Percentiles rank a stretch among this genome's conserved stretches.
phyloP scores from a whole-genome alignment of 768 basidiomycete genomes.

The Collybiopsis luxurians region DNA sequence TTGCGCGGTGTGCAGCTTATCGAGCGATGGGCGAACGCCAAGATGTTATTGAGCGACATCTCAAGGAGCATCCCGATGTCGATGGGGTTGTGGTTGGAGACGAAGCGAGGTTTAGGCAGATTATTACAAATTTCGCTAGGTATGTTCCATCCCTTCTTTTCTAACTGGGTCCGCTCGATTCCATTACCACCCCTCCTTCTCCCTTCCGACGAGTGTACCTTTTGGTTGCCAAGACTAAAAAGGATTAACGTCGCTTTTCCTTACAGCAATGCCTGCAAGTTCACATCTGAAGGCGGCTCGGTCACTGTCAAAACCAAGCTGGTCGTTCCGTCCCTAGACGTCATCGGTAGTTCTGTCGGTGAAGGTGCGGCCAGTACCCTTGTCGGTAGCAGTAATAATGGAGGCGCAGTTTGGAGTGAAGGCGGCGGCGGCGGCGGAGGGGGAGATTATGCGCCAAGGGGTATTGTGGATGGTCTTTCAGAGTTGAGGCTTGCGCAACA shows the following conservation, averaged over 20 bases:
- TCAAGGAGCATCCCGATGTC: slow-evolving; percentile 27
- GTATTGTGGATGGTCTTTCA: background rate
- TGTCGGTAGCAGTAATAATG: background rate
- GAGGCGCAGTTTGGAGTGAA: no score
- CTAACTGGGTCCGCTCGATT: background rate
- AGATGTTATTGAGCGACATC: slow-evolving; percentile 24
- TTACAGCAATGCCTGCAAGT: slow-evolving; percentile 55
- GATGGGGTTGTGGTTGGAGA: slow-evolving; percentile 63
- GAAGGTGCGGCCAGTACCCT: background rate
- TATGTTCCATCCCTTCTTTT: background rate
- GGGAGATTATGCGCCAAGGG: no score
- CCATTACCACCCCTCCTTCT: background rate
- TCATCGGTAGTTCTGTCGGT: background rate
- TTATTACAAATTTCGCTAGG: slow-evolving; percentile 70
- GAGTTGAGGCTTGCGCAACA: background rate
- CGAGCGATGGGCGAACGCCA: slow-evolving; percentile 38
- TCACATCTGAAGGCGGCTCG: slow-evolving; percentile 55
- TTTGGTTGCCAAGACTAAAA: no score
- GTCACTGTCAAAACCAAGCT: slow-evolving; percentile 58
- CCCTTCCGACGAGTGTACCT: no score
- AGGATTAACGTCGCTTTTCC: no score
- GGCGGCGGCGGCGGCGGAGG: no score
- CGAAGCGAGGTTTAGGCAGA: slow-evolving; percentile 64
- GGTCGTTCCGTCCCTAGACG: slow-evolving; percentile 24
- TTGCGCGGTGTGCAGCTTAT: slow-evolving; percentile 44